These are phyloP conservation scores for Ogataea glucozyma DNA, from an alignment of 805 yeast genomes.

Conservation along the genomic window DNA sequence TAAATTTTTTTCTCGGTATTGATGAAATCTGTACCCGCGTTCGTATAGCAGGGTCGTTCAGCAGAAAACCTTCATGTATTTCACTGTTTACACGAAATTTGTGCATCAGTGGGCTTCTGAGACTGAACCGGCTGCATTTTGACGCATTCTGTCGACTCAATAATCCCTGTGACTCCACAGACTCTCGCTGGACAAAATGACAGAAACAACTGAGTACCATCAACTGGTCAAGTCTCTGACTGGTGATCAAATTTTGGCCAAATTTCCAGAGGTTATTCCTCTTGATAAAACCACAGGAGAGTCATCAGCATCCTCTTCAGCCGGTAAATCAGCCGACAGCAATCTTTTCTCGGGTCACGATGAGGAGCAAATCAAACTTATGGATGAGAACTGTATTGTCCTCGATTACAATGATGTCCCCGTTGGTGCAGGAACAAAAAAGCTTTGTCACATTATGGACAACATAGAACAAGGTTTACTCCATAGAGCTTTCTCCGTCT, in stretches of 20 bases:
- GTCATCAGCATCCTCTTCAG: slow-evolving; percentile 41
- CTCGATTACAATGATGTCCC: slow-evolving; percentile 85
- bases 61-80: not conserved
- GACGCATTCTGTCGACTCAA: not conserved
- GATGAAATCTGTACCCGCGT: too few relatives aligned
- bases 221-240: slow-evolving; percentile 54
- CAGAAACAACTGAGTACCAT: slow-evolving; percentile 38
- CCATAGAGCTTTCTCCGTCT: slow-evolving; percentile 97
- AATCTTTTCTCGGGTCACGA: slow-evolving; percentile 82
- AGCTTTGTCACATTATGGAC: slow-evolving; percentile 82
- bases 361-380: slow-evolving; percentile 87
- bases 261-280: slow-evolving; percentile 72
- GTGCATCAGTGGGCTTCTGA: not conserved
- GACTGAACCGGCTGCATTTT: not conserved
- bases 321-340: slow-evolving; percentile 31
- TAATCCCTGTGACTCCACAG: not conserved
- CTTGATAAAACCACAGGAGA: slow-evolving; percentile 60
- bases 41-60: slow-evolving; percentile 4
- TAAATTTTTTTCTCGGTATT: not conserved
- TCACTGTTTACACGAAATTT: not conserved
- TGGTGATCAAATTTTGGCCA: slow-evolving; percentile 49
- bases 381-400: slow-evolving; percentile 97
- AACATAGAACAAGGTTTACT: slow-evolving; percentile 84
- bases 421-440: slow-evolving; percentile 92
- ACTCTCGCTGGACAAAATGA: slow-evolving; percentile 6